phyloP scores from a whole-genome alignment of 2,329 filamentous ascomycete genomes.

The Geosmithia putterillii region DNA sequence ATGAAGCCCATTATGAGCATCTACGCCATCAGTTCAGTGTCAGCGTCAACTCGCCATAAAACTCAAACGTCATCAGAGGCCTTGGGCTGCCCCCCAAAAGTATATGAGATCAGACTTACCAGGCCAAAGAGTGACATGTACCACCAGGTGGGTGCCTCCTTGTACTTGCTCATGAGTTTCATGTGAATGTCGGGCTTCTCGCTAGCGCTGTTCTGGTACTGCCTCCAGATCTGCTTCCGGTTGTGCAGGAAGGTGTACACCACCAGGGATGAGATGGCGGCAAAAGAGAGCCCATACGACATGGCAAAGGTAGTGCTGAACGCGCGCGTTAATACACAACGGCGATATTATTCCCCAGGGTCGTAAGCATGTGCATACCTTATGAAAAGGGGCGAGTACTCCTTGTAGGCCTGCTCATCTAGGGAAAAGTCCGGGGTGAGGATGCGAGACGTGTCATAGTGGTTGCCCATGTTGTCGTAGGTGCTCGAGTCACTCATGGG shows the following conservation, averaged over 20 bases:
- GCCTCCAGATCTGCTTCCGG: conserved; percentile 51
- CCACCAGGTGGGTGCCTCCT: conserved; percentile 53
- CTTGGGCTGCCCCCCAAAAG: not conserved
- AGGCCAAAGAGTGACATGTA: conserved; percentile 44
- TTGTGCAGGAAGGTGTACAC: conserved; percentile 57
- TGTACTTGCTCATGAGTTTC: conserved; percentile 51
- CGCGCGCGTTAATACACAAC: not conserved
- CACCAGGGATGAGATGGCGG: conserved; percentile 56
- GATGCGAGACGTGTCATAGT: conserved; percentile 54
- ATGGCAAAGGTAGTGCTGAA: conserved; percentile 57
- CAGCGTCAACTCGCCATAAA: not conserved
- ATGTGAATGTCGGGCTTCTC: conserved; percentile 54
- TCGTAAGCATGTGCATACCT: conserved; percentile 20
- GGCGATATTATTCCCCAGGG: not conserved
- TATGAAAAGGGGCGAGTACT: conserved; percentile 57
- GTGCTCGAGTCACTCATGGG: conserved; percentile 59
- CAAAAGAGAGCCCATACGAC: conserved; percentile 60
- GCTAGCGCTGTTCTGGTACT: conserved; percentile 44
- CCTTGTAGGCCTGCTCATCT: conserved; percentile 49
- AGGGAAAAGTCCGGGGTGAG: conserved; percentile 50
- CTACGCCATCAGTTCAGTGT: conserved; percentile 13
- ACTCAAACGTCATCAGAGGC: too few species aligned
- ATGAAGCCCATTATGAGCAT: conserved; percentile 41
- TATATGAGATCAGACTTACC: conserved; percentile 26
- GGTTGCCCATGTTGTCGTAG: conserved; percentile 56